These are phyloP conservation scores for Aureobasidium melanogenum DNA, from an alignment of 2,329 filamentous ascomycete species.

Conservation along the genomic window DNA sequence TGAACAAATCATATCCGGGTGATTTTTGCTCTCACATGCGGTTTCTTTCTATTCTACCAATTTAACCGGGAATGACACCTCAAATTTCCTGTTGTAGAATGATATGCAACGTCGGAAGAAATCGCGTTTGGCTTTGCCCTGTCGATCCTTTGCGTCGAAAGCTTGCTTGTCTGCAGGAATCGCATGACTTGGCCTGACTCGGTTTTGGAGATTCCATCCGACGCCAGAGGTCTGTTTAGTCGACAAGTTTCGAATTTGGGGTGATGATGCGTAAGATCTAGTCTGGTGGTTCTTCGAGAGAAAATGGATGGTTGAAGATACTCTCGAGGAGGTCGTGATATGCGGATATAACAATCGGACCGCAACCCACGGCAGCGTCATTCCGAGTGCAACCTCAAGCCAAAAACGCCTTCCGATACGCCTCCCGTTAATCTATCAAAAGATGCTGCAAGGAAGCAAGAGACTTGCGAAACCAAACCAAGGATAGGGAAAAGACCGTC, in stretches of 20 bases:
- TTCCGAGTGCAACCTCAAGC: not conserved
- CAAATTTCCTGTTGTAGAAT: not conserved
- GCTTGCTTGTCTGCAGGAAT: not conserved
- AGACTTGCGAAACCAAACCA: no score
- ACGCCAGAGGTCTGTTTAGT: no score
- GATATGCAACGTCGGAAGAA: constrained; percentile 7
- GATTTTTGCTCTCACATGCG: no score
- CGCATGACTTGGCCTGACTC: not conserved
- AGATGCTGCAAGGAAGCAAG: no score
- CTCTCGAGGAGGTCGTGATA: not conserved
- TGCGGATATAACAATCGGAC: no score
- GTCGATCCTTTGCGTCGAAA: not conserved
- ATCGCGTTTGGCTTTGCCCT: not conserved
- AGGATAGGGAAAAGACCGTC: no score
- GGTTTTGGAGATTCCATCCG: no score
- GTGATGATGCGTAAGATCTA: no score
- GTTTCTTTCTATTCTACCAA: not conserved
- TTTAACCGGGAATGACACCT: constrained; percentile 6
- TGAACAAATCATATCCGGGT: not conserved
- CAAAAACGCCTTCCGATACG: not conserved
- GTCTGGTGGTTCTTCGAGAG: not conserved
- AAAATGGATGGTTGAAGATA: not conserved
- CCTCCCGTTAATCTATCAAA: no score
- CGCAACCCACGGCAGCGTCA: no score
- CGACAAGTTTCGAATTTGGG: no score